Evolutionary conservation across 495 filamentous ascomycete species (phyloP), one percentile per base, ranked within the genome.

Genomic region (Penicillium simplicissimum): DNA sequence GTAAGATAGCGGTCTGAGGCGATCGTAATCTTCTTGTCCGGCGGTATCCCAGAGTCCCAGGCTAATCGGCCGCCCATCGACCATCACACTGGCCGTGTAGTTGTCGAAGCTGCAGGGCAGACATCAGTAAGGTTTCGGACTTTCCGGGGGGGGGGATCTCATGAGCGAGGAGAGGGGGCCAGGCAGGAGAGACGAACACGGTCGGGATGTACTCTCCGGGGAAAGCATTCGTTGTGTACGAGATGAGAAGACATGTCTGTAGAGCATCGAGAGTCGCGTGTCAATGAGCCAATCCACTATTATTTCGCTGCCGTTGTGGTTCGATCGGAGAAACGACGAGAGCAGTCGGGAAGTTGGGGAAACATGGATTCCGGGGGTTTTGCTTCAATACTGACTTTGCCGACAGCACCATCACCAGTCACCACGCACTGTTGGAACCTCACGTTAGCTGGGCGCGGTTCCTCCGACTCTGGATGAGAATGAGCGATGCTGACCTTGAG

Each of bases 201-300:
- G 95, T 98, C 66, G 95, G 95, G 72, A 98, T 97, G 73, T 98
- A 98, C 82, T 98, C 95, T 65, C 95, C 95, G 15, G 95, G 95
- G 76, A 98, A 98, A 42, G 95, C 95, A 82, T 98, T 98, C 52
- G 95, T 98, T 40, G 95, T 98, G 76, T 98, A 98, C 19, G 95
- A 98, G 72, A 98, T 98, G 66, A 98, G 88, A 58, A 98, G 89
- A 81, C 95, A 98, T 82, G 95, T 98, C 96, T 98, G 68, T 28
- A 59, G 40, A 38, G 56, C 37, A 62, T 56, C 48, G 36, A 49
- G 47, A 37, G 33, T 37, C 17, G 42, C 42, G 42, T 34, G 56
- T 58, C 56, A 58, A 38, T 51, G 14, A 31, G 28, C 13, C 11
- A 8, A 23, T 19, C 14, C 23, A 28, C 23, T 49, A 13, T n/a